phyloP scores from a whole-genome alignment of 345 rosid species.

The Hibiscus trionum region DNA sequence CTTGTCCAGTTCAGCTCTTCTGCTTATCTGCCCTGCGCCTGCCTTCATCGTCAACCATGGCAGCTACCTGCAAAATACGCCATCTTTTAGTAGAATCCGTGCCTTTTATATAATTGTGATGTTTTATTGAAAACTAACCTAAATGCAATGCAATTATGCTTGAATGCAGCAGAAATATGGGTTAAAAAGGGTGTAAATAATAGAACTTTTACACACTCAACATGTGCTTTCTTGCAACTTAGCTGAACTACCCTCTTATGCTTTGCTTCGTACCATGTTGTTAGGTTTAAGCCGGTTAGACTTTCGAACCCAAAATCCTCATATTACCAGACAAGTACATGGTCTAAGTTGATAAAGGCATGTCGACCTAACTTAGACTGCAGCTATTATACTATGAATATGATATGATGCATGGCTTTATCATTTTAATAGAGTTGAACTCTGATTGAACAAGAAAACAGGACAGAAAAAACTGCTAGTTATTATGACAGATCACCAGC shows the following conservation, averaged over 20 bases:
- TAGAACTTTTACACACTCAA: no score
- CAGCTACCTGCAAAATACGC: no score
- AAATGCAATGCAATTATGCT: no score
- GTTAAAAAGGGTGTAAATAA: no score
- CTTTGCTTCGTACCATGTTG: slow-evolving; percentile 2
- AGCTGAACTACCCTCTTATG: slow-evolving; percentile 45
- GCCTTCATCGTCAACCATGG: no score
- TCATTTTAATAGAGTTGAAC: not conserved
- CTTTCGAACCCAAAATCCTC: slow-evolving; percentile 1
- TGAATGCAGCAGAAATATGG: no score
- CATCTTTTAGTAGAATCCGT: no score
- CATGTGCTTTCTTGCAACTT: not conserved
- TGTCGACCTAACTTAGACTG: slow-evolving; percentile 7
- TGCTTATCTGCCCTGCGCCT: no score
- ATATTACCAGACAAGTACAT: not conserved
- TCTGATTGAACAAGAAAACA: not conserved
- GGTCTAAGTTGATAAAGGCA: not conserved
- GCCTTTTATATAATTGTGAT: no score
- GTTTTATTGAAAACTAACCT: no score
- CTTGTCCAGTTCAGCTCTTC: no score
- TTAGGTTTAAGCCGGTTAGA: slow-evolving; percentile 50
- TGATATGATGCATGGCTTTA: not conserved
- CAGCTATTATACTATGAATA: not conserved
- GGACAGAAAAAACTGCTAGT: no score
- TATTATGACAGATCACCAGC: slow-evolving; percentile 30